Conservation (phyloP, 139 green algal genomes). For the Chlamydomonas sphaeroides region DNA sequence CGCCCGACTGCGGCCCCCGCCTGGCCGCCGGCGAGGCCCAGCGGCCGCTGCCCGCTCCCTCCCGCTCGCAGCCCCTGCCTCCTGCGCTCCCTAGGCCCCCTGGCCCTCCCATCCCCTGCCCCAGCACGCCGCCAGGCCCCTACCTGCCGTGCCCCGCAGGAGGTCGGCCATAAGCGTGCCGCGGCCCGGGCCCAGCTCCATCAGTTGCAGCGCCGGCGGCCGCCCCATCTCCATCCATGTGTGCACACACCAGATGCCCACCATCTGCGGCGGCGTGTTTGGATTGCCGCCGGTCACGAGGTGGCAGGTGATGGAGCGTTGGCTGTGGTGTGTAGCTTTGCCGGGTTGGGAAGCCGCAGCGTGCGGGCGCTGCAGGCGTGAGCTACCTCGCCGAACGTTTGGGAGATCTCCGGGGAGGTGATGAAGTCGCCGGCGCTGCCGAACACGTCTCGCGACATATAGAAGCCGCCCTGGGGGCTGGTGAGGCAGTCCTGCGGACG, state of each 20-base stretch:
- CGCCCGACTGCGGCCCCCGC: too few species aligned
- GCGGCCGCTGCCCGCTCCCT: too few species aligned
- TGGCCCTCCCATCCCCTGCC: too few species aligned
- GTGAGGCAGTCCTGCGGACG: conserved; percentile 78
- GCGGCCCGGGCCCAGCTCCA: conserved; percentile 94
- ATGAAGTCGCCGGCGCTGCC: conserved; percentile 92
- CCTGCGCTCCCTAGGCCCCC: too few species aligned
- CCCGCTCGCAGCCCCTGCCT: too few species aligned
- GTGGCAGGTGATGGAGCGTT: background rate
- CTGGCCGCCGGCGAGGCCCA: too few species aligned
- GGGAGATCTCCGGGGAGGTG: conserved; percentile 96
- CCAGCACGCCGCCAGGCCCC: too few species aligned
- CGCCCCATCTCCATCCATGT: conserved; percentile 86
- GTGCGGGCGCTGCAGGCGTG: too few species aligned
- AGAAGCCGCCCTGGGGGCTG: conserved; percentile 85
- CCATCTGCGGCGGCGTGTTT: conserved; percentile 79
- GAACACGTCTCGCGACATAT: conserved; percentile 91
- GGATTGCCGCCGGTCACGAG: too few species aligned
- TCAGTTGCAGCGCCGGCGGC: conserved; percentile 78
- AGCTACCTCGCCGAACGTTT: conserved; percentile 98
- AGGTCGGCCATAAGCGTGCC: conserved; percentile 97
- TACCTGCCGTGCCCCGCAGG: conserved; percentile 77
- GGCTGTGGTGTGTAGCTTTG: too few species aligned
- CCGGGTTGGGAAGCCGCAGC: too few species aligned
- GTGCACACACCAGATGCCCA: conserved; percentile 92